Percentiles rank a stretch among this genome's conserved stretches.
phyloP scores from a whole-genome alignment of 305 asterid species.

The Lippia alba region DNA sequence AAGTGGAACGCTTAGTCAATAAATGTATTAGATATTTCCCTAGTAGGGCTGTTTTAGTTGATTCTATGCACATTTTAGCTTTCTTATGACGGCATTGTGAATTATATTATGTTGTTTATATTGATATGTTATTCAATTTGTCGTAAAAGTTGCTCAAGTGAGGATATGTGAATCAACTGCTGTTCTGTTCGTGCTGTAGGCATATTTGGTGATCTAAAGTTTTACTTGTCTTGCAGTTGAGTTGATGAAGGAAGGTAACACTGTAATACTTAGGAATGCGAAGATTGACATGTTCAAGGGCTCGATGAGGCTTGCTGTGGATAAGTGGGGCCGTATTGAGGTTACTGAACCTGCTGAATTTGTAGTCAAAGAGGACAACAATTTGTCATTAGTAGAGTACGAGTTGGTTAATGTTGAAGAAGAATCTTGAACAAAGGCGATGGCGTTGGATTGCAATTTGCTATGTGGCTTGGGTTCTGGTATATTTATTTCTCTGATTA shows the following conservation, averaged over 20 bases:
- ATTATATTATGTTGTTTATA: not conserved
- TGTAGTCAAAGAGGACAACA: conserved; percentile 80
- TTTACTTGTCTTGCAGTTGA: conserved; percentile 62
- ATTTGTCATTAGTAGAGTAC: conserved; percentile 79
- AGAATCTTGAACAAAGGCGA: conserved; percentile 53
- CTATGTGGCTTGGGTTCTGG: conserved; percentile 51
- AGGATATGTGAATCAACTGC: not conserved
- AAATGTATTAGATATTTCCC: too few species aligned
- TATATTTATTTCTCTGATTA: conserved; percentile 48
- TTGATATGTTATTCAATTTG: not conserved
- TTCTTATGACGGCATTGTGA: too few species aligned
- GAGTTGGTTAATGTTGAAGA: conserved; percentile 78
- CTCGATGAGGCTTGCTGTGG: conserved; percentile 92
- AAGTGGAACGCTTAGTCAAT: too few species aligned
- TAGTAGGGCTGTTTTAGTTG: too few species aligned
- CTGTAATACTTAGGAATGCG: conserved; percentile 71
- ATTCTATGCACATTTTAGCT: too few species aligned
- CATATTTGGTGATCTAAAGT: conserved; percentile 20
- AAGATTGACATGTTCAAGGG: conserved; percentile 93
- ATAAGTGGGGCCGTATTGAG: conserved; percentile 88
- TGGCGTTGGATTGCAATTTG: conserved; percentile 38
- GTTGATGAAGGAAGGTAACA: conserved; percentile 70
- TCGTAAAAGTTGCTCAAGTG: not conserved
- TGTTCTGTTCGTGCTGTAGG: not conserved
- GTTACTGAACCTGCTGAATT: conserved; percentile 68